phyloP scores from a whole-genome alignment of 2,329 filamentous ascomycete genomes.

The Pseudogymnoascus sp. region DNA sequence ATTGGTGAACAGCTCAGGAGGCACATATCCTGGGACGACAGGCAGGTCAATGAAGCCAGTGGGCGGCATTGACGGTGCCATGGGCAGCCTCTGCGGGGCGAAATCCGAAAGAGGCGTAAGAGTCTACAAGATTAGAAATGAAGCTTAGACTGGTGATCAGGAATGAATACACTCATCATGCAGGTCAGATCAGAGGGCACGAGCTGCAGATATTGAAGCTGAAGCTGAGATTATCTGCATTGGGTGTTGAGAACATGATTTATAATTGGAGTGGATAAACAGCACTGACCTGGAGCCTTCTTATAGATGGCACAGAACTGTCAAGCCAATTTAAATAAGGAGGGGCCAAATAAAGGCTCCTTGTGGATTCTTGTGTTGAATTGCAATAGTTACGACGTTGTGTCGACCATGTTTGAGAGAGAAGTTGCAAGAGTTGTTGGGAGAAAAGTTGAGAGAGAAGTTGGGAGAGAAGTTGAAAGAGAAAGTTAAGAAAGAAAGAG shows the following conservation, averaged over 20 bases:
- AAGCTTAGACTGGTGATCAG: neutral
- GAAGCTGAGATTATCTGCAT: neutral
- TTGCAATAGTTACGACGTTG: neutral
- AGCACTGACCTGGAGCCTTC: neutral
- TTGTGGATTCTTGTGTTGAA: neutral
- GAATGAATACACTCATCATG: neutral
- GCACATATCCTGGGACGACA: neutral
- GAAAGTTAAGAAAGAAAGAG: neutral
- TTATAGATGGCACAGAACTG: neutral
- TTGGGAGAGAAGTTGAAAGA: neutral
- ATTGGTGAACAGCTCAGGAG: constrained; percentile 13
- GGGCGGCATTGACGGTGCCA: neutral
- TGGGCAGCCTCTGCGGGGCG: neutral
- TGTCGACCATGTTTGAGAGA: neutral
- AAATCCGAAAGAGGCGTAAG: neutral
- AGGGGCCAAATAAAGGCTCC: neutral
- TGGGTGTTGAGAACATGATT: neutral
- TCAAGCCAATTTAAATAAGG: neutral
- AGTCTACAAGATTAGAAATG: neutral
- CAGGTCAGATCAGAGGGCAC: neutral
- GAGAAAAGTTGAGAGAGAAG: neutral
- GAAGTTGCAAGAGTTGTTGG: neutral
- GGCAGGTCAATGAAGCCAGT: neutral
- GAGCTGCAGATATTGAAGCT: neutral
- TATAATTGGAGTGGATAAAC: neutral